Percentiles rank a stretch among this genome's conserved stretches.
Conservation (phyloP, 805 yeast genomes). For the Millerozyma miso region DNA sequence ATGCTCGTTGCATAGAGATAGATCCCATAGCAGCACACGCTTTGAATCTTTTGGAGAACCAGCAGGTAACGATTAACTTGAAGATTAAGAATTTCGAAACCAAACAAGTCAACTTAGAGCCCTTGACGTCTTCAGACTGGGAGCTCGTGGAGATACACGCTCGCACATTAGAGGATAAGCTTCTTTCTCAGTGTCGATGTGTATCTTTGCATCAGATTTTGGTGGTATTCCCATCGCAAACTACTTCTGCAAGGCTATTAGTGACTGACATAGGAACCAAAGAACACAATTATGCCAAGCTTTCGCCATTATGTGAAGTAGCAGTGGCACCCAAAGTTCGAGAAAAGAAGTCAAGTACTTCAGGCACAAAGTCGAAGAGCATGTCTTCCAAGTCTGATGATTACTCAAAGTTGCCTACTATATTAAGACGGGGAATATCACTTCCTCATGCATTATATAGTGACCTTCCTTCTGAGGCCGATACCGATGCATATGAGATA, state of each 20-base stretch:
- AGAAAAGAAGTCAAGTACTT: slow-evolving; percentile 20
- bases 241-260: slow-evolving; percentile 57
- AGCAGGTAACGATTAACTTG: slow-evolving; percentile 37
- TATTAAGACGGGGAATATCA: slow-evolving; percentile 50
- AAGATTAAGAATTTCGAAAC: slow-evolving; percentile 50
- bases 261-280: slow-evolving; percentile 41
- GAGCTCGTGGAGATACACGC: slow-evolving; percentile 85
- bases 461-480: slow-evolving; percentile 13
- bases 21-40: slow-evolving; percentile 64
- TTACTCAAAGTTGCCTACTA: slow-evolving; percentile 25
- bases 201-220: slow-evolving; percentile 56
- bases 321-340: slow-evolving; percentile 65
- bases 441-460: slow-evolving; percentile 47
- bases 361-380: slow-evolving; percentile 22
- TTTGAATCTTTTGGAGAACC: slow-evolving; percentile 42
- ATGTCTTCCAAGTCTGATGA: slow-evolving; percentile 20
- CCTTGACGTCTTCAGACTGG: slow-evolving; percentile 79
- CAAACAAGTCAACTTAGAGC: slow-evolving; percentile 69
- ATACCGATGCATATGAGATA: slow-evolving; percentile 35
- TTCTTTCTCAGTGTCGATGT: slow-evolving; percentile 78
- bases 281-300: slow-evolving; percentile 45
- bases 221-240: slow-evolving; percentile 62
- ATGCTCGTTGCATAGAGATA: slow-evolving; percentile 44
- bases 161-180: slow-evolving; percentile 63
- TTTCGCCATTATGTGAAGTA: slow-evolving; percentile 64